Evolutionary conservation across 1,139 yeast species (phyloP).

Genomic region (Hansenula lynferdii): DNA sequence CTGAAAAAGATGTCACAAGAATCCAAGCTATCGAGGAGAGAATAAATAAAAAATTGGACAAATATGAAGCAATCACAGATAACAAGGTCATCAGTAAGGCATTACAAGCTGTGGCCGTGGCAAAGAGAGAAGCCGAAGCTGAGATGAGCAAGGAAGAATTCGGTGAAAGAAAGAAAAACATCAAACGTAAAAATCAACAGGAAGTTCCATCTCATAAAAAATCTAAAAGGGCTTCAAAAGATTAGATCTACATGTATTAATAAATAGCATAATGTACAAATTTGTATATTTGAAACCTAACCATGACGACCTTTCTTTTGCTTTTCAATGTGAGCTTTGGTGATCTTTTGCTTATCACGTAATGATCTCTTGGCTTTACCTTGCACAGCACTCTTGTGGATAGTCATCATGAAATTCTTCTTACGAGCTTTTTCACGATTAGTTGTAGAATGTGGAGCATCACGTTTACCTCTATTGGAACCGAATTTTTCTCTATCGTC

Average conservation of each 20-base stretch:
- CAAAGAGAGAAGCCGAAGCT: slow-evolving; percentile 86
- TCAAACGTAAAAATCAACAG: slow-evolving; percentile 39
- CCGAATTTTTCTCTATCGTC: slow-evolving; percentile 92
- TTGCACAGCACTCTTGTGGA: slow-evolving; percentile 89
- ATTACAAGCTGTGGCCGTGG: slow-evolving; percentile 64
- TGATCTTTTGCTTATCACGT: slow-evolving; percentile 82
- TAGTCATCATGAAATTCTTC: slow-evolving; percentile 99
- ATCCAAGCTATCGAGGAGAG: slow-evolving; percentile 84
- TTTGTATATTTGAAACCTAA: background rate
- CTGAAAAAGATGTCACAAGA: slow-evolving; percentile 81
- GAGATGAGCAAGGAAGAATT: slow-evolving; percentile 90
- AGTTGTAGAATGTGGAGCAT: slow-evolving; percentile 80
- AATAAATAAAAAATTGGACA: slow-evolving; percentile 70
- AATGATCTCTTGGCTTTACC: slow-evolving; percentile 90
- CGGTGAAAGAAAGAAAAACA: slow-evolving; percentile 65
- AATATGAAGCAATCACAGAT: slow-evolving; percentile 67
- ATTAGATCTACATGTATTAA: background rate
- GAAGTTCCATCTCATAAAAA: background rate
- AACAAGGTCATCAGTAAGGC: slow-evolving; percentile 70
- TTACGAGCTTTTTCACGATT: slow-evolving; percentile 93
- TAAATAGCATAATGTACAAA: background rate
- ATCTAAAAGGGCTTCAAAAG: too few relatives aligned
- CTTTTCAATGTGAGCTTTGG: slow-evolving; percentile 80
- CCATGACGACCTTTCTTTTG: slow-evolving; percentile 66
- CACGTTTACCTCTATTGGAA: slow-evolving; percentile 80